A percentile compares a stretch with the other conserved stretches of the same genome.
Conservation (phyloP, 1,284 basidiomycete species). For the Heterobasidion annosum region DNA sequence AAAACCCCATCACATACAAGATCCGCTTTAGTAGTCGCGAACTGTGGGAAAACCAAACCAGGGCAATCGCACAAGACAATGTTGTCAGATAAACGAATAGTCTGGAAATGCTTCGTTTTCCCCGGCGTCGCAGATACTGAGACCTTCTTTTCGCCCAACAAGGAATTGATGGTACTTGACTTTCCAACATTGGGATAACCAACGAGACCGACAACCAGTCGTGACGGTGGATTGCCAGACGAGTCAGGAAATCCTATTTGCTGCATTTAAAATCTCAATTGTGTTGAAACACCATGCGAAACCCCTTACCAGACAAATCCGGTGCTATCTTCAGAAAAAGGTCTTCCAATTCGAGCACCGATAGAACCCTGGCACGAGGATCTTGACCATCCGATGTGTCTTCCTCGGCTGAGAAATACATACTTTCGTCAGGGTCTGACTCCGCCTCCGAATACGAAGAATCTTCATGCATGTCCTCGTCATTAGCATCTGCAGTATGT, state of each 20-base stretch:
- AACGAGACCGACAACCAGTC: constrained; percentile 87
- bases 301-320: constrained; percentile 51
- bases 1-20: constrained; percentile 95
- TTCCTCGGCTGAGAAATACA: constrained; percentile 36
- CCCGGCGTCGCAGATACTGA: constrained; percentile 96
- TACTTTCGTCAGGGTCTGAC: neutral
- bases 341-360: constrained; percentile 85
- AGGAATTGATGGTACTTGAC: constrained; percentile 93
- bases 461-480: neutral
- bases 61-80: constrained; percentile 98
- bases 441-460: neutral
- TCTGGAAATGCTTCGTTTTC: constrained; percentile 99
- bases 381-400: constrained; percentile 45
- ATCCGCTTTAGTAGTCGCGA: constrained; percentile 92
- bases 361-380: constrained; percentile 73
- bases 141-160: constrained; percentile 94
- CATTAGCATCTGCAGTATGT: constrained; percentile 13
- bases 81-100: constrained; percentile 82
- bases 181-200: constrained; percentile 99
- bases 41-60: constrained; percentile 97
- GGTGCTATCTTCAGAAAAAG: constrained; percentile 79
- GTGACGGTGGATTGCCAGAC: constrained; percentile 52
- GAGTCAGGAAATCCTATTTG: constrained; percentile 55
- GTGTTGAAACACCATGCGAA: neutral
- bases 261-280: too few relatives aligned